phyloP scores from a whole-genome alignment of 2,329 filamentous ascomycete genomes.

The Neofusicoccum umdonicola region DNA sequence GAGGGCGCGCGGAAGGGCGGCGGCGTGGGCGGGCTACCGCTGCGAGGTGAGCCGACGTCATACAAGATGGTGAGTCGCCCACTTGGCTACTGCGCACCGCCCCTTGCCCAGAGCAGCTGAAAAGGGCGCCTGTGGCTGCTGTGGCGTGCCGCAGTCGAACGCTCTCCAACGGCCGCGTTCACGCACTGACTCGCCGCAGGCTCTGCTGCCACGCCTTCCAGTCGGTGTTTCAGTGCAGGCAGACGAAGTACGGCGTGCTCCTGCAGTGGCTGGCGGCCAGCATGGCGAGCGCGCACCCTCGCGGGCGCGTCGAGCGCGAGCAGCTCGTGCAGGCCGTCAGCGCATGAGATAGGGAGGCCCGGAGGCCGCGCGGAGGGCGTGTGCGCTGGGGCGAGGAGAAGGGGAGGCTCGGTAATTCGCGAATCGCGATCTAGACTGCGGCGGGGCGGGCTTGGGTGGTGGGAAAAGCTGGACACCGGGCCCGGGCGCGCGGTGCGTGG shows the following conservation, averaged over 20 bases:
- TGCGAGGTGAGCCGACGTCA: constrained; percentile 17
- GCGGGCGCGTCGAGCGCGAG: background rate
- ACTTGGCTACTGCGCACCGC: background rate
- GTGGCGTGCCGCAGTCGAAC: background rate
- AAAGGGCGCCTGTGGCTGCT: background rate
- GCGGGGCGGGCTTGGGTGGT: background rate
- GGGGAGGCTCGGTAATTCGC: constrained; percentile 6
- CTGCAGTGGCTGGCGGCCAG: constrained; percentile 62
- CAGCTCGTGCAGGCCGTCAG: background rate
- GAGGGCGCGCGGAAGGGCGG: background rate
- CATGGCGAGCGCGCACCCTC: background rate
- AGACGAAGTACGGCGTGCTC: constrained; percentile 64
- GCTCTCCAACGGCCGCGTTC: constrained; percentile 19
- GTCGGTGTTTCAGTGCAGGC: constrained; percentile 65
- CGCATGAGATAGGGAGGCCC: constrained; percentile 5
- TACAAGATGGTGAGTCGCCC: constrained; percentile 16
- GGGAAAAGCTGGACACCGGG: background rate
- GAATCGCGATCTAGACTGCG: constrained; percentile 14
- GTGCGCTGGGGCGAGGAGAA: background rate
- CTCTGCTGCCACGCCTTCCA: constrained; percentile 69
- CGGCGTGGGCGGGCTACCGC: background rate
- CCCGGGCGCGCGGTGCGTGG: background rate
- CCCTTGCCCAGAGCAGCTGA: constrained; percentile 6
- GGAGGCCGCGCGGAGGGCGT: constrained; percentile 1
- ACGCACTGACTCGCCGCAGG: constrained; percentile 40